Percentiles rank a stretch among this genome's conserved stretches.
These are phyloP conservation scores for Pelargonium exstipulatum DNA, from an alignment of 441 rosid species.

Conservation along the genomic window DNA sequence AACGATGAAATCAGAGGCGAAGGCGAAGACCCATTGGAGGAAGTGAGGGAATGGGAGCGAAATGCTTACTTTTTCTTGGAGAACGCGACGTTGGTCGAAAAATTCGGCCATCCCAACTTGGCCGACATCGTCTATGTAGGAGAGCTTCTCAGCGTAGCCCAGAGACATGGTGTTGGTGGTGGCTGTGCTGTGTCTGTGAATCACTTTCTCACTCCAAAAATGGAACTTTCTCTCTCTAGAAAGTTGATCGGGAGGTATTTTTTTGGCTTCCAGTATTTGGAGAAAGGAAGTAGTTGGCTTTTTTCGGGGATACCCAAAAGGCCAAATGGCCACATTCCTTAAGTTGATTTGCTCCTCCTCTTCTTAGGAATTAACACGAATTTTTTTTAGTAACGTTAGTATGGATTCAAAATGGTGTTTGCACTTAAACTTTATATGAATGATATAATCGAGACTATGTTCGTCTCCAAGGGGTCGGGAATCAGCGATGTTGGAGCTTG, in stretches of 20 bases:
- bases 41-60: neutral
- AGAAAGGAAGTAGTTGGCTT: constrained; percentile 10
- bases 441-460: too few relatives aligned
- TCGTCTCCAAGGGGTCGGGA: too few relatives aligned
- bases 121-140: constrained; percentile 93
- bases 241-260: constrained; percentile 17
- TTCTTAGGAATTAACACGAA: neutral
- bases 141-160: constrained; percentile 95
- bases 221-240: constrained; percentile 23
- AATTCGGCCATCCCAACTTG: constrained; percentile 88
- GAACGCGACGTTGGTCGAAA: constrained; percentile 61
- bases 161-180: constrained; percentile 65
- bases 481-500: too few relatives aligned
- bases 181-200: neutral
- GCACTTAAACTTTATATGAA: too few relatives aligned
- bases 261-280: constrained; percentile 14
- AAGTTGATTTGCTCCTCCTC: neutral
- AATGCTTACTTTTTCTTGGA: constrained; percentile 64
- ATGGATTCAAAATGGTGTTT: too few relatives aligned
- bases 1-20: constrained; percentile 11
- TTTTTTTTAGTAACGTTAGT: too few relatives aligned
- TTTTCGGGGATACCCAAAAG: neutral
- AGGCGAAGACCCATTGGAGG: constrained; percentile 17
- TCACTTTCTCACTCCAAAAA: constrained; percentile 12
- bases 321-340: neutral